These are phyloP conservation scores for Pugionium cornutum DNA, from an alignment of 345 rosid species.

Conservation along the genomic window DNA sequence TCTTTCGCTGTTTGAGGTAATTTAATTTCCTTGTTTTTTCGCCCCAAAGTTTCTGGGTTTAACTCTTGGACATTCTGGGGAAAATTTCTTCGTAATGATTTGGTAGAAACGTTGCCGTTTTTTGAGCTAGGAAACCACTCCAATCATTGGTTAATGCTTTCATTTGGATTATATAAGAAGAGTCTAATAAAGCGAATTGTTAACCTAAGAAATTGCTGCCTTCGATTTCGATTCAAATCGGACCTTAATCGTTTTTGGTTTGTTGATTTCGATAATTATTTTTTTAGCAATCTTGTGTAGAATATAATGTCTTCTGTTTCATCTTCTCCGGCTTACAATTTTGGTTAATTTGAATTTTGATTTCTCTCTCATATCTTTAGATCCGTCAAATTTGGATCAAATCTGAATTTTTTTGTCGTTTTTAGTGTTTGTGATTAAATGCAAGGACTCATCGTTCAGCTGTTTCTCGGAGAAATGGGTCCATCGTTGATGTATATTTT, in stretches of 20 bases:
- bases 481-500: slow-evolving; percentile 14
- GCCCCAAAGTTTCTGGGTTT: not conserved
- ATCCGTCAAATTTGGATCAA: slow-evolving; percentile 25
- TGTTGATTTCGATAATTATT: slow-evolving; percentile 1
- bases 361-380: not conserved
- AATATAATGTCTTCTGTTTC: not conserved
- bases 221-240: slow-evolving; percentile 30
- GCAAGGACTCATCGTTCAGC: slow-evolving; percentile 28
- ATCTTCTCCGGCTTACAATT: slow-evolving; percentile 16
- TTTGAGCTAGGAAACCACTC: not conserved
- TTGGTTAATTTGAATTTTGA: not conserved
- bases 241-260: not conserved
- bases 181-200: not conserved
- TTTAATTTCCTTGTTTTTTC: not conserved
- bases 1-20: slow-evolving; percentile 27
- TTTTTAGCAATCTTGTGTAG: slow-evolving; percentile 1
- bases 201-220: slow-evolving; percentile 5
- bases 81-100: slow-evolving; percentile 16
- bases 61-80: slow-evolving; percentile 14
- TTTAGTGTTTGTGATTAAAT: slow-evolving; percentile 20
- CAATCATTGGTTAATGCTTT: not conserved
- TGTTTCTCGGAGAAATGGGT: slow-evolving; percentile 31
- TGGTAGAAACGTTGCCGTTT: slow-evolving; percentile 25
- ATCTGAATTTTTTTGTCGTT: slow-evolving; percentile 31
- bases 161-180: not conserved